Percentiles rank a stretch among this genome's conserved stretches.
Evolutionary conservation across 202 grass and related monocot genomes (phyloP).

Genomic region (Panicum virgatum): DNA sequence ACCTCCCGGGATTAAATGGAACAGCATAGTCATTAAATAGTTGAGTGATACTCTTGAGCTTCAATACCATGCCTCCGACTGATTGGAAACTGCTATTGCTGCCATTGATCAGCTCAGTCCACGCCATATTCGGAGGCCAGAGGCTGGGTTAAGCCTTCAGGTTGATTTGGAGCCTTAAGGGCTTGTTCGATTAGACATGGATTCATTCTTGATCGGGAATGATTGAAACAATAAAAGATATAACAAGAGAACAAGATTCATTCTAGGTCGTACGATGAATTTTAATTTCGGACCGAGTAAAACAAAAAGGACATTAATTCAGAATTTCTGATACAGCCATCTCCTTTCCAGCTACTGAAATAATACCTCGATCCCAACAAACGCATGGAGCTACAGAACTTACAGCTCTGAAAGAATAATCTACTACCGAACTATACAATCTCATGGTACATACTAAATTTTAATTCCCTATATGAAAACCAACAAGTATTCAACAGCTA

Average conservation of each 20-base stretch:
- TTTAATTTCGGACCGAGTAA: neutral
- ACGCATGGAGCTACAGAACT: neutral
- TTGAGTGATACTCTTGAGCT: constrained; percentile 93
- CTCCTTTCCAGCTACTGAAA: neutral
- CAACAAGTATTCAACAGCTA: neutral
- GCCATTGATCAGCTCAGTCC: too few species aligned
- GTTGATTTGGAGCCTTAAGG: too few species aligned
- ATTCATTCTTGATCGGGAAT: too few species aligned
- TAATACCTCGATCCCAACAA: neutral
- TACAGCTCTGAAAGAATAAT: constrained; percentile 5
- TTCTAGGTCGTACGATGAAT: too few species aligned
- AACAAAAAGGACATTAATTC: neutral
- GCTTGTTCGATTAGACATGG: too few species aligned
- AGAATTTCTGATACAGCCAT: neutral
- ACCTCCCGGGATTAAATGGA: constrained; percentile 95
- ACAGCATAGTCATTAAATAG: constrained; percentile 92
- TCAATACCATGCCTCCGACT: constrained; percentile 12
- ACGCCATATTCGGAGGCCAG: too few species aligned
- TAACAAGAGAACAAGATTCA: too few species aligned
- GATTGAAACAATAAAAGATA: too few species aligned
- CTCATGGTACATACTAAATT: neutral
- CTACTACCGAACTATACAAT: constrained; percentile 18
- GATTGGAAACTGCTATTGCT: too few species aligned
- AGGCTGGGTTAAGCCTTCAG: too few species aligned
- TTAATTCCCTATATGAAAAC: neutral